Evolutionary conservation across 1,284 basidiomycete species (phyloP), one percentile per base, ranked within the genome.

Genomic region (Boletus semigastroideus): DNA sequence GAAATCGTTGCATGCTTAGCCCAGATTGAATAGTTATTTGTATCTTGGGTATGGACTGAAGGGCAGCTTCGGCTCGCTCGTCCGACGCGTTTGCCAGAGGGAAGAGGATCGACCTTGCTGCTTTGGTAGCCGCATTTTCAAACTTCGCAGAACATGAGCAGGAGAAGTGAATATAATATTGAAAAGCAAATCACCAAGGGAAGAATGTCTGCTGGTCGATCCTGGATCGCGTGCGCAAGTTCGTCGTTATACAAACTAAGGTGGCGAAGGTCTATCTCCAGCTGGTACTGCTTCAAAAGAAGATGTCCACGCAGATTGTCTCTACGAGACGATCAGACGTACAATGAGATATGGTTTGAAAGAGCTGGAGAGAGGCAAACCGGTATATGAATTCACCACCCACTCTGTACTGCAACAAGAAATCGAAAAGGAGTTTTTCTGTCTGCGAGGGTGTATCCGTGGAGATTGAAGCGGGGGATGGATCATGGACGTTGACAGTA

Each of bases 211-310:
- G 87, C 85, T 3, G 97, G 97, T 59, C 80, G 78, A 60, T 95
- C 91, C 64, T 97, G 91, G 49, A 98, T 86, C 25, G 84, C 83
- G 68, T 96, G 92, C 1, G 94, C 94, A 17, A 99, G 78, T 65
- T 96, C 92, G 62, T 97, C 93, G 65, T 95, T 94, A 78, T 89
- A 99, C 20, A 96, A 78, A 57, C 87, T 84, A 42, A 99, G 73
- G 72, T 99, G 94, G 44, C 88, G 83, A 58, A 99, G 80, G 69
- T 97, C 92, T 19, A 99, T 87, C 65, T 99, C 95, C 20, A 99
- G 81, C 17, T 94, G 82, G 64, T 95, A 87, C 59, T 95, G 92
- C 69, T 94, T 95, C 54, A 97, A 74, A 14, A 99, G 79, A 36
- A 98, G 72, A 64, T 95, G 97, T 42, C 87, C 91, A 19, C 95